Conservation (phyloP, 1,284 basidiomycete genomes). For the Sporisorium scitamineum region DNA sequence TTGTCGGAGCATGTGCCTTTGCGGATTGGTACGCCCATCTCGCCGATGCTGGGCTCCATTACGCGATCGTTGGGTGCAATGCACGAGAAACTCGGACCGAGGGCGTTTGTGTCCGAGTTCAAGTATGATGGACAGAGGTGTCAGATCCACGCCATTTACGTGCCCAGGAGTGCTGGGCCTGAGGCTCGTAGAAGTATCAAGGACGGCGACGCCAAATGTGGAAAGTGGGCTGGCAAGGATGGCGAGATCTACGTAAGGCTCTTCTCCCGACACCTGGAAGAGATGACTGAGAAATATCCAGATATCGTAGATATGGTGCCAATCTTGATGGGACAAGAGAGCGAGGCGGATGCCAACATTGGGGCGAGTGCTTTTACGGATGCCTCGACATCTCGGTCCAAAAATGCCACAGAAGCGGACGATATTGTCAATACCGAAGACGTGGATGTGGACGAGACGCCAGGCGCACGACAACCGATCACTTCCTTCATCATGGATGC, state of each 20-base stretch:
- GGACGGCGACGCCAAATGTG: conserved; percentile 34
- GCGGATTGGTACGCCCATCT: conserved; percentile 76
- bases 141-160: conserved; percentile 78
- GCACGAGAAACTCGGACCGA: conserved; percentile 76
- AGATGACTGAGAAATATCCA: conserved; percentile 91
- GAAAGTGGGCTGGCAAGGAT: conserved; percentile 60
- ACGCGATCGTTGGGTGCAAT: conserved; percentile 86
- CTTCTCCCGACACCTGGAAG: conserved; percentile 89
- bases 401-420: background rate
- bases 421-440: background rate
- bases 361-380: conserved; percentile 13
- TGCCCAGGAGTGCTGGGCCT: conserved; percentile 37
- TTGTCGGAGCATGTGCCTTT: conserved; percentile 75
- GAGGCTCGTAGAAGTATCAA: conserved; percentile 40
- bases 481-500: conserved; percentile 84
- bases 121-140: conserved; percentile 90
- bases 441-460: background rate
- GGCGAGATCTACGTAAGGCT: conserved; percentile 75
- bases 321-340: conserved; percentile 52
- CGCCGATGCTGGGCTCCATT: conserved; percentile 72
- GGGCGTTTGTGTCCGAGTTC: conserved; percentile 73
- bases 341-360: conserved; percentile 29
- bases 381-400: background rate
- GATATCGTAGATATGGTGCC: conserved; percentile 77
- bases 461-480: conserved; percentile 16